A percentile compares a stretch with the other conserved stretches of the same genome.
Evolutionary conservation across 345 rosid genomes (phyloP).

Genomic region (Schrenkiella parvula): DNA sequence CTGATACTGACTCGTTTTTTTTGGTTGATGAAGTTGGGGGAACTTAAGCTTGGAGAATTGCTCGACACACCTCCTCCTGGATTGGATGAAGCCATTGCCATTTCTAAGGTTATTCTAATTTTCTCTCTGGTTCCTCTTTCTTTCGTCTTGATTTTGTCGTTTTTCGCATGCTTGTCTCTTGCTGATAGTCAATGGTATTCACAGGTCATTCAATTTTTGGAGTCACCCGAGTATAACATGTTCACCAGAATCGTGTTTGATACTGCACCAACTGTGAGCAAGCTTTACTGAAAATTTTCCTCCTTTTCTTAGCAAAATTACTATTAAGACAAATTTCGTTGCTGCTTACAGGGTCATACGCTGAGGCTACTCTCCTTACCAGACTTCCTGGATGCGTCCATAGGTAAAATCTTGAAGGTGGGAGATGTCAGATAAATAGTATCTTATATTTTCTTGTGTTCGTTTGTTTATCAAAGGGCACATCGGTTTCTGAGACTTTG

Average conservation of each 20-base stretch:
- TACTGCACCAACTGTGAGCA: slow-evolving; percentile 94
- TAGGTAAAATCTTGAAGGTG: slow-evolving; percentile 96
- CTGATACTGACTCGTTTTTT: background rate
- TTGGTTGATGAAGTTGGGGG: slow-evolving; percentile 63
- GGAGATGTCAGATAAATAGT: background rate
- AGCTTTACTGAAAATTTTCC: background rate
- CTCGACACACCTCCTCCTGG: slow-evolving; percentile 99
- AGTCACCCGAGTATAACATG: slow-evolving; percentile 79
- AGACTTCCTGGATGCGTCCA: slow-evolving; percentile 92
- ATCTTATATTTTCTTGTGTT: background rate
- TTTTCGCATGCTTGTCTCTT: slow-evolving; percentile 2
- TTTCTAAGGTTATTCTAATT: slow-evolving; percentile 59
- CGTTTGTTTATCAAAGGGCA: background rate
- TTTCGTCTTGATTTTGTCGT: background rate
- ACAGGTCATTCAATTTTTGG: slow-evolving; percentile 97
- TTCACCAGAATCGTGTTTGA: slow-evolving; percentile 94
- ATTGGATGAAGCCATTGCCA: slow-evolving; percentile 97
- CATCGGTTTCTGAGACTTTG: slow-evolving; percentile 2
- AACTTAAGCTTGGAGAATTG: slow-evolving; percentile 85
- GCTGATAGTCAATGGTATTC: slow-evolving; percentile 24
- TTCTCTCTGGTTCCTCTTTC: slow-evolving; percentile 2
- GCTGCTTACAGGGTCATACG: slow-evolving; percentile 73
- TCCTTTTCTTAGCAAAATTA: background rate
- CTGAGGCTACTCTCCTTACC: slow-evolving; percentile 87
- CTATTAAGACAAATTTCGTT: background rate